phyloP scores from a whole-genome alignment of 768 basidiomycete species.

The Rhodotorula sphaerocarpa region DNA sequence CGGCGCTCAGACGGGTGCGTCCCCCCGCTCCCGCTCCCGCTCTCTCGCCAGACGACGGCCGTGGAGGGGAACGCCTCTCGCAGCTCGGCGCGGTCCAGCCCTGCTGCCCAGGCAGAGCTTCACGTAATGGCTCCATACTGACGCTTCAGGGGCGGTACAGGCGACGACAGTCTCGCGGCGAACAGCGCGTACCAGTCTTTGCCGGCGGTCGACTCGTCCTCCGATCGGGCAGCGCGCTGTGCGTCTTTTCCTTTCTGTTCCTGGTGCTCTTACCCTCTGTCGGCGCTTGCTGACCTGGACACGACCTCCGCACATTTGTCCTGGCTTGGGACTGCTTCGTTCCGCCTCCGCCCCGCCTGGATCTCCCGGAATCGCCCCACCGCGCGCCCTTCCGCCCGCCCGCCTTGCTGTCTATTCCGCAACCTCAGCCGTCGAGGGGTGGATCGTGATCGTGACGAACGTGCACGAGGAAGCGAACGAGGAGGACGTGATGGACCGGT shows the following conservation, averaged over 20 bases:
- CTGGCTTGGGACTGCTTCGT: too few relatives aligned
- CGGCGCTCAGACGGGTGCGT: conserved; percentile 15
- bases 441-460: conserved; percentile 93
- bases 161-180: not conserved
- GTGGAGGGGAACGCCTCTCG: too few relatives aligned
- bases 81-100: too few relatives aligned
- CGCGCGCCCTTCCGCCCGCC: not conserved
- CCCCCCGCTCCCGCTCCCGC: not conserved
- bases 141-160: not conserved
- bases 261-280: too few relatives aligned
- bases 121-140: too few relatives aligned
- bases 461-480: conserved; percentile 98
- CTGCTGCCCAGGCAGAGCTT: too few relatives aligned
- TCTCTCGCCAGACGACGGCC: too few relatives aligned
- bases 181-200: not conserved
- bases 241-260: too few relatives aligned
- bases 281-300: too few relatives aligned
- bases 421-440: conserved; percentile 81
- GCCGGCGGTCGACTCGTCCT: not conserved
- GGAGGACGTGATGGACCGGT: conserved; percentile 92
- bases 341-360: too few relatives aligned
- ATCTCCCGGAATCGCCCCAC: too few relatives aligned
- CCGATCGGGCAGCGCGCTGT: conserved; percentile 18
- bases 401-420: not conserved
- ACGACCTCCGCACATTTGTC: too few relatives aligned